A percentile compares a stretch with the other conserved stretches of the same genome.
phyloP scores from a whole-genome alignment of 208 protist genomes.

The Leishmania braziliensis region DNA sequence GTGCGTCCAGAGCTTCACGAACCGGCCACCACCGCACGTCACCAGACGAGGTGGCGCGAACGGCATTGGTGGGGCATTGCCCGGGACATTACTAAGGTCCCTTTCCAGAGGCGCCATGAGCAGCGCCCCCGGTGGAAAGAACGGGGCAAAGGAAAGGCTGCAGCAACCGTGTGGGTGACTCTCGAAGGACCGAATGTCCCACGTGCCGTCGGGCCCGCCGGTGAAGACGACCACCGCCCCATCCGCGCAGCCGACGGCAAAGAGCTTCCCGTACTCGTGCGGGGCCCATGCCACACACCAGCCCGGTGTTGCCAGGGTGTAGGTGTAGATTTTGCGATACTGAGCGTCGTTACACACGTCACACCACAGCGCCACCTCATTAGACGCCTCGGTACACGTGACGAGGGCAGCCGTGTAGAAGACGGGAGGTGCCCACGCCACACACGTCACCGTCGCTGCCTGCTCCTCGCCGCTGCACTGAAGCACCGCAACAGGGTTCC shows the following conservation, averaged over 20 bases:
- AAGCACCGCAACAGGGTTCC: slow-evolving; percentile 20
- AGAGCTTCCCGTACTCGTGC: slow-evolving; percentile 78
- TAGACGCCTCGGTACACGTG: slow-evolving; percentile 55
- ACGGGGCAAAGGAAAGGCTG: slow-evolving; percentile 69
- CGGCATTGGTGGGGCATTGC: slow-evolving; percentile 35
- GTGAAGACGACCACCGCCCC: slow-evolving; percentile 70
- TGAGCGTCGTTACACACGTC: slow-evolving; percentile 44
- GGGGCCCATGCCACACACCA: slow-evolving; percentile 81
- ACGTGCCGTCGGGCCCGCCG: slow-evolving; percentile 50
- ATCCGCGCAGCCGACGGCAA: slow-evolving; percentile 76
- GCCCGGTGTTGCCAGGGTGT: slow-evolving; percentile 41
- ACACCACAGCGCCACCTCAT: slow-evolving; percentile 65
- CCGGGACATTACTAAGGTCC: slow-evolving; percentile 25
- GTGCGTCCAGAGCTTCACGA: slow-evolving; percentile 71
- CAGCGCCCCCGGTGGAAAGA: slow-evolving; percentile 65
- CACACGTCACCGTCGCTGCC: slow-evolving; percentile 53
- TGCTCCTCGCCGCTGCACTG: slow-evolving; percentile 33
- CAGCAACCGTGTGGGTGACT: slow-evolving; percentile 54
- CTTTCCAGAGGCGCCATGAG: slow-evolving; percentile 67
- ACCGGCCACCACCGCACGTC: slow-evolving; percentile 60
- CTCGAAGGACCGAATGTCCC: slow-evolving; percentile 65
- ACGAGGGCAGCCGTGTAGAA: slow-evolving; percentile 65
- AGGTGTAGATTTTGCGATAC: slow-evolving; percentile 66
- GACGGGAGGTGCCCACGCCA: slow-evolving; percentile 77
- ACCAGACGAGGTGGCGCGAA: slow-evolving; percentile 75